phyloP scores from a whole-genome alignment of 2,329 filamentous ascomycete species.

The Talaromyces sp. region DNA sequence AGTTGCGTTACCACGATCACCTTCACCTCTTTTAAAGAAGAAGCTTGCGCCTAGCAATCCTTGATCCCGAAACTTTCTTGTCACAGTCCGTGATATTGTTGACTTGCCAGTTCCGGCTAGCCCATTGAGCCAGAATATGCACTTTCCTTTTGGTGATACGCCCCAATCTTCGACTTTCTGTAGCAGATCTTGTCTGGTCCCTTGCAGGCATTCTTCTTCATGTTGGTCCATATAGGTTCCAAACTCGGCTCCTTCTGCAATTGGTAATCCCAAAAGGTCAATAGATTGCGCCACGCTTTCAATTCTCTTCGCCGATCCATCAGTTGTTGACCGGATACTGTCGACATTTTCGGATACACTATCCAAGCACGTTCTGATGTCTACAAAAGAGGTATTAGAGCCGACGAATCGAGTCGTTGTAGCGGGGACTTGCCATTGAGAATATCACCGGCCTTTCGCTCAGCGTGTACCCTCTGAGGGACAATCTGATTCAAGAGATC shows the following conservation, averaged over 20 bases:
- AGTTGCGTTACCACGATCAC: conserved; percentile 34
- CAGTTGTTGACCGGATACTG: background rate
- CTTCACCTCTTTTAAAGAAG: conserved; percentile 29
- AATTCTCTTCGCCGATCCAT: background rate
- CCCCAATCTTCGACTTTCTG: conserved; percentile 26
- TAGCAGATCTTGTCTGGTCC: conserved; percentile 23
- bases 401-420: background rate
- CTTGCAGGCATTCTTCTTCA: conserved; percentile 18
- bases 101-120: conserved; percentile 13
- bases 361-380: background rate
- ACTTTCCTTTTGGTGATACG: background rate
- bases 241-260: background rate
- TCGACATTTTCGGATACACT: background rate
- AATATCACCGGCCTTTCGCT: background rate
- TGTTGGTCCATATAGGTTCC: background rate
- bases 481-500: background rate
- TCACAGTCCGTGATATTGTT: conserved; percentile 8
- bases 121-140: conserved; percentile 32
- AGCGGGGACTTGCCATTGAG: background rate
- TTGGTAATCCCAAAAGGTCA: background rate
- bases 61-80: background rate
- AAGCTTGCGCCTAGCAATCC: conserved; percentile 7
- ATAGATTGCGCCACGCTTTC: background rate
- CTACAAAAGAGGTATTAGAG: background rate
- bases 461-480: background rate